Percentiles rank a stretch among this genome's conserved stretches.
These are phyloP conservation scores for Nothomitra cinnamomea DNA, from an alignment of 2,329 filamentous ascomycete genomes.

Conservation along the genomic window DNA sequence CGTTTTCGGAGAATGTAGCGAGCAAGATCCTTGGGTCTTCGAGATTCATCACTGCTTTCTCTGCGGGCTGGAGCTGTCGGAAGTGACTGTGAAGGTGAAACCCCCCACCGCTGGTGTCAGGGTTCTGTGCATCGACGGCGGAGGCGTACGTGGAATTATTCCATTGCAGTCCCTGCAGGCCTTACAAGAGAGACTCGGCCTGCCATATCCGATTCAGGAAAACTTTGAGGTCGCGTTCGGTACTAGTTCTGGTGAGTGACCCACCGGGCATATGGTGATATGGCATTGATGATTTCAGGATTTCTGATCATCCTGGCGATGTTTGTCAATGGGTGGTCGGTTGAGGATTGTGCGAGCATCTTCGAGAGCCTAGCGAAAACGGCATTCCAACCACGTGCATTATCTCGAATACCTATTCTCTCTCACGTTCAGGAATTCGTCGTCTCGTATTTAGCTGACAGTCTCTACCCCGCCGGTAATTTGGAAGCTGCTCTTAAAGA, in stretches of 20 bases:
- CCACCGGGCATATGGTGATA: slow-evolving; percentile 3
- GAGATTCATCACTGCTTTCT: slow-evolving; percentile 7
- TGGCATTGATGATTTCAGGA: slow-evolving; percentile 7
- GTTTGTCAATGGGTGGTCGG: slow-evolving; percentile 8
- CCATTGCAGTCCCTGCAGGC: slow-evolving; percentile 3
- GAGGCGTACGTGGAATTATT: not conserved
- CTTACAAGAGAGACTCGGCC: slow-evolving; percentile 6
- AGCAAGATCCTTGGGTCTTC: slow-evolving; percentile 6
- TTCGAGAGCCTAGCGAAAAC: slow-evolving; percentile 11
- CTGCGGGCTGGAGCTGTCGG: not conserved
- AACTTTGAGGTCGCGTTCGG: slow-evolving; percentile 8
- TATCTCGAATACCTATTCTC: slow-evolving; percentile 7
- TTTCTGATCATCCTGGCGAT: slow-evolving; percentile 12
- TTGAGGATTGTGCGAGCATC: slow-evolving; percentile 10
- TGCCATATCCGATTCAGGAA: slow-evolving; percentile 7
- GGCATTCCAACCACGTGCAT: slow-evolving; percentile 9
- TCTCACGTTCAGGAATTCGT: slow-evolving; percentile 6
- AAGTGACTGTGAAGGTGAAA: slow-evolving; percentile 3
- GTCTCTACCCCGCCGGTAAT: slow-evolving; percentile 11
- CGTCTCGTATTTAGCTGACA: slow-evolving; percentile 8
- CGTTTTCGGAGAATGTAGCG: slow-evolving; percentile 5
- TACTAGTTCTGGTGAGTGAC: slow-evolving; percentile 9
- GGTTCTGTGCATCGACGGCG: not conserved
- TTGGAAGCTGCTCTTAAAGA: slow-evolving; percentile 12
- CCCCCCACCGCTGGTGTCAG: not conserved